A percentile compares a stretch with the other conserved stretches of the same genome.
Conservation (phyloP, 805 yeast species). For the Lachancea kluyveri region DNA sequence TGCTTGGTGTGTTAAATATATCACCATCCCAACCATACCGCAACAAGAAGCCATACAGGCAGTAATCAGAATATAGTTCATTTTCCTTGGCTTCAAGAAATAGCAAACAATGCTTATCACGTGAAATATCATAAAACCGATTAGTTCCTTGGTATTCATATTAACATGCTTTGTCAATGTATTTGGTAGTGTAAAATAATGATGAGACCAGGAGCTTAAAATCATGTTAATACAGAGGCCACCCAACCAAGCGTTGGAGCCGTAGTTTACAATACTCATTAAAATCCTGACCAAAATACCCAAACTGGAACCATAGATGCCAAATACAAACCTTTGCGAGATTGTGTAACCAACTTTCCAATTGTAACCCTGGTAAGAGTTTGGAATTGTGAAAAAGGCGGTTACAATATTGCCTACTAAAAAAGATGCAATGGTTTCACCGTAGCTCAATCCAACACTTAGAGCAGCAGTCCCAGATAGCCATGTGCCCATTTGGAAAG, state of each 20-base stretch:
- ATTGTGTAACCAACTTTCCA: conserved; percentile 45
- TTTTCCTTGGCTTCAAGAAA: conserved; percentile 38
- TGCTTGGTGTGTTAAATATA: conserved; percentile 28
- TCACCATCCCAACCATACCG: conserved; percentile 35
- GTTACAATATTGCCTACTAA: conserved; percentile 43
- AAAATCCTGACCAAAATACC: conserved; percentile 39
- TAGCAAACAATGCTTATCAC: conserved; percentile 22
- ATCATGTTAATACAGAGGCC: conserved; percentile 36
- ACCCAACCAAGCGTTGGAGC: conserved; percentile 41
- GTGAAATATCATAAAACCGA: conserved; percentile 39
- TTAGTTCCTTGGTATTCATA: conserved; percentile 33
- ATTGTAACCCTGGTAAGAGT: conserved; percentile 42
- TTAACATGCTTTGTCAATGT: conserved; percentile 29
- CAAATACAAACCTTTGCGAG: conserved; percentile 40
- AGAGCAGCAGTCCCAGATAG: conserved; percentile 40
- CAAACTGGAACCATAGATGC: conserved; percentile 37
- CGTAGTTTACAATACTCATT: conserved; percentile 43
- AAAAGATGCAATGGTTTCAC: conserved; percentile 39
- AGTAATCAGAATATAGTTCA: conserved; percentile 31
- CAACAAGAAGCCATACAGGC: conserved; percentile 33
- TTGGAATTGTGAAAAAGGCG: conserved; percentile 37
- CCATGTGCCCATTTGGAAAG: conserved; percentile 40
- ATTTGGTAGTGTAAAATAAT: conserved; percentile 31
- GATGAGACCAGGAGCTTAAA: conserved; percentile 36
- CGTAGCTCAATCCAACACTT: conserved; percentile 38